Percentiles rank a stretch among this genome's conserved stretches.
phyloP scores from a whole-genome alignment of 495 filamentous ascomycete genomes.

The Platismatia glauca region DNA sequence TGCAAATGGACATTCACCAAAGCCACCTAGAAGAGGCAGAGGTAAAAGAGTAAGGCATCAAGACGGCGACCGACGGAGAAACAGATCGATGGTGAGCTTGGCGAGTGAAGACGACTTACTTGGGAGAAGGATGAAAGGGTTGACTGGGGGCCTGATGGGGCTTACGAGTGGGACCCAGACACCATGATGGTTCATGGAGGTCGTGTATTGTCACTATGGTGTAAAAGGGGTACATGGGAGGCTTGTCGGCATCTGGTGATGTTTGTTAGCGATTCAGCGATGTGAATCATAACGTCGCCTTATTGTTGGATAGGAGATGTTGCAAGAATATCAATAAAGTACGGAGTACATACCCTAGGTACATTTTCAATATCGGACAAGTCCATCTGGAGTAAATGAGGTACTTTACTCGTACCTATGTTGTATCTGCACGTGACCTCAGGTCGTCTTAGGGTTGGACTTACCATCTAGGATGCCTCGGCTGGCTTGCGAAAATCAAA shows the following conservation, averaged over 20 bases:
- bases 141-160: constrained; percentile 72
- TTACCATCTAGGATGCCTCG: constrained; percentile 6
- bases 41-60: constrained; percentile 16
- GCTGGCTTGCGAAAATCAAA: not conserved
- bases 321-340: not conserved
- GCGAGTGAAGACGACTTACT: constrained; percentile 79
- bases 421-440: not conserved
- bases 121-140: constrained; percentile 72
- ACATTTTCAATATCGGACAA: not conserved
- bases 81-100: constrained; percentile 60
- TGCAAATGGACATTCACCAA: constrained; percentile 17
- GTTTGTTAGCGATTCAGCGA: not conserved
- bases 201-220: not conserved
- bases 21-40: constrained; percentile 14
- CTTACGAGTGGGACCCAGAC: constrained; percentile 23
- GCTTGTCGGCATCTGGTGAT: not conserved
- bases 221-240: not conserved
- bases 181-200: constrained; percentile 14
- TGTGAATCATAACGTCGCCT: not conserved
- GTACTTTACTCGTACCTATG: not conserved
- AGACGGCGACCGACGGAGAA: constrained; percentile 28
- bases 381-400: too few species aligned
- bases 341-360: too few species aligned
- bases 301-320: not conserved
- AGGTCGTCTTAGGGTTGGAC: not conserved